phyloP scores from a whole-genome alignment of 2,329 filamentous ascomycete genomes.

The Lasiodiplodia hormozganensis region DNA sequence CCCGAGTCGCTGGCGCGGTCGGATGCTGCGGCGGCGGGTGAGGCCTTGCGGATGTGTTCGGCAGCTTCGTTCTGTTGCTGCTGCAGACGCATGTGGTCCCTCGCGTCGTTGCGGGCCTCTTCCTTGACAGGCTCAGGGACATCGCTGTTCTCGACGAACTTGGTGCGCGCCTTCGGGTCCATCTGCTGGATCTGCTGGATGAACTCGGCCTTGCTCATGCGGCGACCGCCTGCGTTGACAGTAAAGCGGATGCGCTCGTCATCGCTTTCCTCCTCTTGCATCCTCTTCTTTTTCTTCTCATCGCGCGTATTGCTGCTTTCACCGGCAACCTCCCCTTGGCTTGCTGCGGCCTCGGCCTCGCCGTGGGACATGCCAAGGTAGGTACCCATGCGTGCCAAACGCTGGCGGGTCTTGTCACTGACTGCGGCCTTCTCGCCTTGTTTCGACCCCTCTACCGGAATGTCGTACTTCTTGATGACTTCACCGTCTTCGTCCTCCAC shows the following conservation, averaged over 20 bases:
- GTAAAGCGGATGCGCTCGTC: conserved; percentile 78
- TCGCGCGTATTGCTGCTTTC: conserved; percentile 10
- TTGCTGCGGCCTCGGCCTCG: conserved; percentile 2
- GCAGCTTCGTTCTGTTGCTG: conserved; percentile 33
- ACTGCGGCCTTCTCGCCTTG: conserved; percentile 39
- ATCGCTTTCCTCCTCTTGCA: conserved; percentile 63
- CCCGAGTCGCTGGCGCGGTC: background rate
- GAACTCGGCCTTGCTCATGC: conserved; percentile 83
- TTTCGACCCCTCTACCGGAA: conserved; percentile 63
- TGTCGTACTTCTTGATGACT: conserved; percentile 83
- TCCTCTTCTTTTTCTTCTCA: conserved; percentile 37
- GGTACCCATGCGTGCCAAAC: conserved; percentile 59
- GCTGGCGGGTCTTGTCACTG: conserved; percentile 51
- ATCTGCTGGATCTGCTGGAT: conserved; percentile 75
- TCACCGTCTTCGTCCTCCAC: conserved; percentile 88
- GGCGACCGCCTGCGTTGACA: conserved; percentile 72
- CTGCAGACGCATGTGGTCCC: conserved; percentile 39
- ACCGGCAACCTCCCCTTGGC: conserved; percentile 29
- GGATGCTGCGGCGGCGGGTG: background rate
- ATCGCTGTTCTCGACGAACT: conserved; percentile 55
- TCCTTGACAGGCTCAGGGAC: conserved; percentile 56
- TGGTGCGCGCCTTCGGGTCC: conserved; percentile 68
- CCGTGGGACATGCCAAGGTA: conserved; percentile 53
- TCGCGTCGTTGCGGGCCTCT: conserved; percentile 53
- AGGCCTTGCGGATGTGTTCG: background rate